phyloP scores from a whole-genome alignment of 169 alveolate species.

The Plasmodium gallinaceum region DNA sequence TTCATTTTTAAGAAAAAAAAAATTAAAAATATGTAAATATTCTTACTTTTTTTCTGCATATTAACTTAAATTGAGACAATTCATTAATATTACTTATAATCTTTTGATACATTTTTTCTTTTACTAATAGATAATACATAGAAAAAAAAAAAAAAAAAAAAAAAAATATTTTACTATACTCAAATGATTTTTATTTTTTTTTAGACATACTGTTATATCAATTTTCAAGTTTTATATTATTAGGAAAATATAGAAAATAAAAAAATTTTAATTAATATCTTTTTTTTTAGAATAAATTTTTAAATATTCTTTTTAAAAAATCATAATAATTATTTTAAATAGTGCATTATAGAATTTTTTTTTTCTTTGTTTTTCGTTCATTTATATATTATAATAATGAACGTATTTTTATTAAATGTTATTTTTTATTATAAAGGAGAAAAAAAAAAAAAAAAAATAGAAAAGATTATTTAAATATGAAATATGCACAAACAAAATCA shows the following conservation, averaged over 20 bases:
- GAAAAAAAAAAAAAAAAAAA: not conserved
- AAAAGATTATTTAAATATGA: not conserved
- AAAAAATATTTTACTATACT: too few species aligned
- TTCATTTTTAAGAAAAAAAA: too few species aligned
- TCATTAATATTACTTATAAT: constrained; percentile 14
- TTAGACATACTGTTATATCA: too few species aligned
- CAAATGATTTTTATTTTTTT: too few species aligned
- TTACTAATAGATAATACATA: not conserved
- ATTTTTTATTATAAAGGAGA: not conserved
- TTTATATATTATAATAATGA: not conserved
- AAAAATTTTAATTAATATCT: too few species aligned
- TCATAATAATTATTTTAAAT: not conserved
- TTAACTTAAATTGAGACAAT: constrained; percentile 4
- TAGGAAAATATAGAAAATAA: too few species aligned
- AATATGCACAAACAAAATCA: constrained; percentile 54
- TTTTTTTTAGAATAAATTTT: too few species aligned
- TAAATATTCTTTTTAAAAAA: too few species aligned
- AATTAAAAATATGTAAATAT: not conserved
- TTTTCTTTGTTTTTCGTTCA: not conserved
- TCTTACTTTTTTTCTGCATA: constrained; percentile 30
- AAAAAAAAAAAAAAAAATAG: constrained; percentile 21
- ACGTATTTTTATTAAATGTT: too few species aligned
- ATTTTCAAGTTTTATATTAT: too few species aligned
- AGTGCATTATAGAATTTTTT: not conserved
- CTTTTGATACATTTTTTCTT: constrained; percentile 8